A percentile compares a stretch with the other conserved stretches of the same genome.
Conservation (phyloP, 2,329 filamentous ascomycete genomes). For the Sphaerulina vaccinii region DNA sequence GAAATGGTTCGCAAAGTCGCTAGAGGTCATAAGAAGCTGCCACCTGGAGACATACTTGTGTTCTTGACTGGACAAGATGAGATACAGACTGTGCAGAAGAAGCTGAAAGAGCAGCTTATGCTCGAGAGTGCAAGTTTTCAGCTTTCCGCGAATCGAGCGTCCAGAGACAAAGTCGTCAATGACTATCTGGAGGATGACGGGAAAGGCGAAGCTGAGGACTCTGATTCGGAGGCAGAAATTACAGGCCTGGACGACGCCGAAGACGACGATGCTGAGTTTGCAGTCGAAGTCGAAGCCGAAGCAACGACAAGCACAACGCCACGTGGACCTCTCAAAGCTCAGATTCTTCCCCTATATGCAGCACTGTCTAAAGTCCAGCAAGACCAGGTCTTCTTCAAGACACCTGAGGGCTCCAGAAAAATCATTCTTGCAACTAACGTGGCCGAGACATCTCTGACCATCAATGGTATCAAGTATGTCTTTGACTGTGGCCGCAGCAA, state of each 20-base stretch:
- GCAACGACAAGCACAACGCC: conserved; percentile 46
- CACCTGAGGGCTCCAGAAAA: conserved; percentile 74
- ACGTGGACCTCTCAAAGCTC: conserved; percentile 63
- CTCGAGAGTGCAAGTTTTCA: conserved; percentile 44
- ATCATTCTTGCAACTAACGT: conserved; percentile 95
- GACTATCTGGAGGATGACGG: conserved; percentile 34
- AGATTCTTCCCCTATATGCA: conserved; percentile 91
- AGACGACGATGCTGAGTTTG: conserved; percentile 53
- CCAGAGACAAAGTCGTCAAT: conserved; percentile 25
- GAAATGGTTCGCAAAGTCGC: conserved; percentile 86
- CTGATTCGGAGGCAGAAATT: conserved; percentile 61
- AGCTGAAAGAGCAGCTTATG: conserved; percentile 67
- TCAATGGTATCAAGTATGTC: conserved; percentile 90
- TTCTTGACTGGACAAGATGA: conserved; percentile 94
- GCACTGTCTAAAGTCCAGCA: conserved; percentile 88
- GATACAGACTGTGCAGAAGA: conserved; percentile 79
- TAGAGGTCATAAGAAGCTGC: conserved; percentile 83
- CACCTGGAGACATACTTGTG: conserved; percentile 85
- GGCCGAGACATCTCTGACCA: conserved; percentile 94
- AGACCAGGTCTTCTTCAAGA: conserved; percentile 80
- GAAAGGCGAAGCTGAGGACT: conserved; percentile 48
- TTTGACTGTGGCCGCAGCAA: conserved; percentile 93
- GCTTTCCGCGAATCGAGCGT: conserved; percentile 8
- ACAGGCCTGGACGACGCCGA: conserved; percentile 58
- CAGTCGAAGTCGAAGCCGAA: conserved; percentile 47